Evolutionary conservation across 257 asterid genomes (phyloP), one percentile per base, ranked within the genome.

Genomic region (Apocynum venetum): DNA sequence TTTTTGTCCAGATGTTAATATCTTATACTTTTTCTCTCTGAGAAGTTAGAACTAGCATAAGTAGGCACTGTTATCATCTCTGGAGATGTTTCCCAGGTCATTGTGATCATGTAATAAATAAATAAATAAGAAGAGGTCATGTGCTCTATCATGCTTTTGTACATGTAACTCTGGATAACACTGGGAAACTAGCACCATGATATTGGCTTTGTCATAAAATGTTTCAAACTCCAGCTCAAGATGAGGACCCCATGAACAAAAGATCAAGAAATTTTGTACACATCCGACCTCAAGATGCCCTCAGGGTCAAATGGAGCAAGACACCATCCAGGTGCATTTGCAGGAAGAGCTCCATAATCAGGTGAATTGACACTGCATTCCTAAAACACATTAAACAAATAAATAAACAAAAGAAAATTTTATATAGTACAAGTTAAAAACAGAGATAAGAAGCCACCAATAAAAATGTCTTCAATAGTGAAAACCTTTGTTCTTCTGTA

Each of bases 271-370:
- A 44, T 14, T 41, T 63, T 59, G 59, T 73, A 6, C 56, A 83
- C 76, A 49, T 35, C 78, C 74, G 73, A 92, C 98, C 98, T 94
- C 84, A 94, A 81, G 81, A 92, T 84, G 46, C 98, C 98, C 88
- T 92, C 98, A 3, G 98, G 98, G 80, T 94, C 98, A 78, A 94
- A 94, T 14, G 98, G 97, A 82, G 98, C 94, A 66, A 87, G 90
- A 79, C 98, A 94, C 98, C 98, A 94, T 72, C 82, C 90, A 77
- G 98, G 97, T 65, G 96, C 85, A 86, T 94, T 82, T 57, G 90
- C 81, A 53, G 96, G 98, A 63, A 80, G 86, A 73, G 97, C 93
- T 73, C 98, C 98, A 83, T 90, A 92, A 84, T 90, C 97, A 83
- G 98, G 98, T 61, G 98, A 88, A 64, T 90, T 94, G 78, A 88